These are phyloP conservation scores for Aegilops tauschii DNA, from an alignment of 176 grass and related monocot genomes.

Conservation along the genomic window DNA sequence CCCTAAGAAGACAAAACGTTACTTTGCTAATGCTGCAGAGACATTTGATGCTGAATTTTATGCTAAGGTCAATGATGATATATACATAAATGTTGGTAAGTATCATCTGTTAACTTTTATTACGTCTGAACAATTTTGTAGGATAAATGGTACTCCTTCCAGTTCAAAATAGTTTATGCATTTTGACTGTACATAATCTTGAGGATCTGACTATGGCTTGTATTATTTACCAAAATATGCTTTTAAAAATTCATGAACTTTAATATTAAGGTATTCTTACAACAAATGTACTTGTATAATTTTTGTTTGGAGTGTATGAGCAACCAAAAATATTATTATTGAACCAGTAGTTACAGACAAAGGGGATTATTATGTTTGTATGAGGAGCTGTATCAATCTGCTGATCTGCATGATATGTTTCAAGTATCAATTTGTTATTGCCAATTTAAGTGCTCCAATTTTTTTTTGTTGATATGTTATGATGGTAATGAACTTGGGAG, in stretches of 20 bases:
- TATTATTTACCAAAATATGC: slow-evolving; percentile 9
- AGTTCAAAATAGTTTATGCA: background rate
- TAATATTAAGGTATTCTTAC: background rate
- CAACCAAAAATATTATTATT: slow-evolving; percentile 8
- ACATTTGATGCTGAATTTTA: slow-evolving; percentile 93
- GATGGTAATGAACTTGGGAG: slow-evolving; percentile 3
- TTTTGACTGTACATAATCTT: background rate
- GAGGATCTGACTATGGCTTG: background rate
- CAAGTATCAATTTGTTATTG: background rate
- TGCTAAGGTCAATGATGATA: slow-evolving; percentile 90
- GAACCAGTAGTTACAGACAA: background rate
- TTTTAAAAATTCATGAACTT: background rate
- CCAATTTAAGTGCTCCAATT: background rate
- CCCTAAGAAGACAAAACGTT: slow-evolving; percentile 78
- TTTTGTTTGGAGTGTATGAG: background rate
- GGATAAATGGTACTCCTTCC: background rate
- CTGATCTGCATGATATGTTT: background rate
- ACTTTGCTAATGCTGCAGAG: slow-evolving; percentile 79
- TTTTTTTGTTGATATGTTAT: background rate
- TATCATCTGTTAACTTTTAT: slow-evolving; percentile 19
- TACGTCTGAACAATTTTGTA: slow-evolving; percentile 12
- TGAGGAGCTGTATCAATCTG: background rate
- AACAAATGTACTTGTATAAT: background rate
- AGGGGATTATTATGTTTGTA: background rate
- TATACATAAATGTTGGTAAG: slow-evolving; percentile 98